Evolutionary conservation across 1,139 yeast species (phyloP).

Genomic region (Blastobotrys arbuscula): DNA sequence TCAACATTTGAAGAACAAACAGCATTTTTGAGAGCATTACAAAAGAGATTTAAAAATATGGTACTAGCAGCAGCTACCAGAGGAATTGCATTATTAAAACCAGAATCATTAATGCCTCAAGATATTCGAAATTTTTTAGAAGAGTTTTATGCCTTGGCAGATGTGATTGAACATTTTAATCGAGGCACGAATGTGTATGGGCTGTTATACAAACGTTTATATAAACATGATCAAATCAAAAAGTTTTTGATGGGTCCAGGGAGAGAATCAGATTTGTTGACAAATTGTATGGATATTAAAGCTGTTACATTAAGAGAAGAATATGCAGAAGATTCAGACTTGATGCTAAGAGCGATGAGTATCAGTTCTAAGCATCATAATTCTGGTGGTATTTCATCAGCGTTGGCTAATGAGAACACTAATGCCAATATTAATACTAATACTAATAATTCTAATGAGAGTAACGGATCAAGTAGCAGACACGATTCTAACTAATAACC

Average conservation of each 20-base stretch:
- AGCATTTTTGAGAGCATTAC: slow-evolving; percentile 6
- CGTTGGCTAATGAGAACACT: too few relatives aligned
- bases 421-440: too few relatives aligned
- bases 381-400: neutral
- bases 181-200: slow-evolving; percentile 11
- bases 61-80: slow-evolving; percentile 7
- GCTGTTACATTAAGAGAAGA: slow-evolving; percentile 11
- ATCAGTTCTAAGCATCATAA: slow-evolving; percentile 1
- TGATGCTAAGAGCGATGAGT: slow-evolving; percentile 10
- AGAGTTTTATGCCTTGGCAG: slow-evolving; percentile 10
- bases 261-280: slow-evolving; percentile 10
- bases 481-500: too few relatives aligned
- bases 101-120: neutral
- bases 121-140: slow-evolving; percentile 10
- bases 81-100: slow-evolving; percentile 11
- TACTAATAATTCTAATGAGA: neutral
- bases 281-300: slow-evolving; percentile 12
- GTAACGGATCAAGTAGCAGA: too few relatives aligned
- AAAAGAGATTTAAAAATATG: slow-evolving; percentile 9
- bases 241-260: slow-evolving; percentile 12
- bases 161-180: slow-evolving; percentile 12
- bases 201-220: slow-evolving; percentile 9
- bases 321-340: slow-evolving; percentile 8
- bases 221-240: slow-evolving; percentile 10
- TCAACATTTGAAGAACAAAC: slow-evolving; percentile 5